phyloP scores from a whole-genome alignment of 2,329 filamentous ascomycete species.

The Nemania sp. region DNA sequence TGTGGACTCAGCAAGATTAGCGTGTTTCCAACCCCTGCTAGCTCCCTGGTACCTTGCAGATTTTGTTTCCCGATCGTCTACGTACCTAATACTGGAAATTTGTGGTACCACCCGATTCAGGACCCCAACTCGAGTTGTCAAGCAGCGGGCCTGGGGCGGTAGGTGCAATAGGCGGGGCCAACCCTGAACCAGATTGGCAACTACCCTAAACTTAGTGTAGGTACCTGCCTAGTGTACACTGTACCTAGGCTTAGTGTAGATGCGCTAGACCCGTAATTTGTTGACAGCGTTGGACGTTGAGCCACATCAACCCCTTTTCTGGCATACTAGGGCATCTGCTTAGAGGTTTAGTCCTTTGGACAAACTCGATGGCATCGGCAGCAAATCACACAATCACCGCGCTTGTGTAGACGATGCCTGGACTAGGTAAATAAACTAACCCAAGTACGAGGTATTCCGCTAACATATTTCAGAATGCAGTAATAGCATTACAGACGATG shows the following conservation, averaged over 20 bases:
- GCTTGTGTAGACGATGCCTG: too few relatives aligned
- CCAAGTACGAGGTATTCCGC: too few relatives aligned
- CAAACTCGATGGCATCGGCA: too few relatives aligned
- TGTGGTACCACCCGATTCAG: constrained; percentile 1
- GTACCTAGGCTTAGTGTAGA: too few relatives aligned
- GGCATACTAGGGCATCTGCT: too few relatives aligned
- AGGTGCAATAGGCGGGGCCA: not conserved
- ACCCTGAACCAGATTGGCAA: constrained; percentile 31
- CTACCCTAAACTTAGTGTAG: constrained; percentile 5
- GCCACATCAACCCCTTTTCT: constrained; percentile 16
- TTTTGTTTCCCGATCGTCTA: constrained; percentile 26
- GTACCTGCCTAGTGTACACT: too few relatives aligned
- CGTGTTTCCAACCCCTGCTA: constrained; percentile 38
- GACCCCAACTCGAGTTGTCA: constrained; percentile 22
- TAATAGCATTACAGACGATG: too few relatives aligned
- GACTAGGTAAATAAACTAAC: too few relatives aligned
- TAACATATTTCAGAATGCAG: too few relatives aligned
- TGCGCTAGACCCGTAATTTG: constrained; percentile 25
- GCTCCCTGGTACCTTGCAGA: constrained; percentile 38
- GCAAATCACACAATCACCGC: too few relatives aligned
- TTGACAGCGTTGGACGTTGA: constrained; percentile 1
- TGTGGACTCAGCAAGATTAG: constrained; percentile 25
- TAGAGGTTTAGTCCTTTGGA: too few relatives aligned
- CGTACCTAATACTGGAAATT: not conserved
- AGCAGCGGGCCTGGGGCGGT: constrained; percentile 29